Base-by-base conservation (phyloP, 345 rosid genomes). In the Triadica sebifera region DNA sequence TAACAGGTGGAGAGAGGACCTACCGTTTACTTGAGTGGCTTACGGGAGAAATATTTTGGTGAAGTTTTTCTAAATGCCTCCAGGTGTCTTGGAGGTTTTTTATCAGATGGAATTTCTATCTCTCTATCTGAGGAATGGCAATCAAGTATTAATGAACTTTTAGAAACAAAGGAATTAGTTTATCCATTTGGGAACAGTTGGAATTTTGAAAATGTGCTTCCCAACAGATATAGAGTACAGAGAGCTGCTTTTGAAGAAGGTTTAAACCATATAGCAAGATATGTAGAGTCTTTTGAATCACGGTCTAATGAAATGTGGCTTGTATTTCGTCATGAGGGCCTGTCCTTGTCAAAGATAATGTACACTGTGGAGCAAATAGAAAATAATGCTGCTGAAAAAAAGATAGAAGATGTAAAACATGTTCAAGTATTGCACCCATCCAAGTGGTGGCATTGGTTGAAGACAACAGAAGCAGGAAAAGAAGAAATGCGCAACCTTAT, bases 391-490 rank as follows among this genome's bases (percentile, higher is more conserved):
- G 55, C 78, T 47, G 75, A 71, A 56, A 89, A 83, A 78, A 89
- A 81, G 67, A 75, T 78, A 76, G 90, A 87, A 79, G 88, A 85
- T 68, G 84, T 78, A 65, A 92, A 83, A 69, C 89, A 51, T 41
- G 78, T 81, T 55, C 91, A 86, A 81, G 82, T 92, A 57, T 81
- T 94, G 83, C 88, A 78, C 72, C 96, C 97, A 16, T 94, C 97
- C 11, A 88, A 90, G 81, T 94, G 97, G 97, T 94, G 98, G 98
- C 89, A 82, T 61, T 90, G 97, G 98, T 79, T 94, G 89, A 94
- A 87, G 85, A 94, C 92, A 59, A 90, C 94, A 64, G 82, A 89
- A 72, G 84, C 89, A 65, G 97, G 98, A 63, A 82, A 88, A 73
- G 96, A 90, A 78, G 97, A 94, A 86, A 90, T 94, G 95, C 81